These are phyloP conservation scores for Corallochytrium limacisporum DNA, from an alignment of 78 protist species.

Conservation along the genomic window DNA sequence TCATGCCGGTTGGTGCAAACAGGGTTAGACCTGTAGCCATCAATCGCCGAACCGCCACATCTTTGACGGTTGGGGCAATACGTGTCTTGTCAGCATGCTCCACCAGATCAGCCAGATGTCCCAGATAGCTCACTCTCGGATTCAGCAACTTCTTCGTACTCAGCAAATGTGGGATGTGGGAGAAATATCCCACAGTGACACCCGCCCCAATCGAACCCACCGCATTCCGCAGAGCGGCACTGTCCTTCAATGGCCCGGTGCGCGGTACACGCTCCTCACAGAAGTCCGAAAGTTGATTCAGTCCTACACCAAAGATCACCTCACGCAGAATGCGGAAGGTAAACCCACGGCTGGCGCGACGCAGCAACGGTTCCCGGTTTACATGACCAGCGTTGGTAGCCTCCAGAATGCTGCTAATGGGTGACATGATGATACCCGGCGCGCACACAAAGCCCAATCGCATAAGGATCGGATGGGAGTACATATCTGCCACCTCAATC, in stretches of 20 bases:
- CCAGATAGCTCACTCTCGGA: too few species aligned
- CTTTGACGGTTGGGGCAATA: too few species aligned
- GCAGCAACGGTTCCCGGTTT: constrained; percentile 30
- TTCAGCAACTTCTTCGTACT: constrained; percentile 32
- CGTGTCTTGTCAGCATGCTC: too few species aligned
- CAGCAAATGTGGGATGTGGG: constrained; percentile 50
- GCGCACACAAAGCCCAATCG: constrained; percentile 3
- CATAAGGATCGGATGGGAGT: too few species aligned
- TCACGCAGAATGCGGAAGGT: constrained; percentile 12
- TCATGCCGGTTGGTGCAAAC: constrained; percentile 18
- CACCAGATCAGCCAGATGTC: too few species aligned
- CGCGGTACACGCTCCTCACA: constrained; percentile 25
- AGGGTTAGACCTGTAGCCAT: background rate
- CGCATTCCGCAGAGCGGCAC: background rate
- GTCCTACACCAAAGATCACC: constrained; percentile 38
- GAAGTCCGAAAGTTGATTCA: constrained; percentile 32
- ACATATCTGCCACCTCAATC: background rate
- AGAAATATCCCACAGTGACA: constrained; percentile 30
- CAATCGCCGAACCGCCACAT: too few species aligned
- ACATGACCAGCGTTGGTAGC: constrained; percentile 29
- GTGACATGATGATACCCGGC: constrained; percentile 35
- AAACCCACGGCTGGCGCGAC: constrained; percentile 28
- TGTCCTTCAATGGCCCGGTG: background rate
- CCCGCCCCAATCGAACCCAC: constrained; percentile 19
- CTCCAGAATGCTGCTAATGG: constrained; percentile 27